Evolutionary conservation across 495 filamentous ascomycete species (phyloP), one percentile per base, ranked within the genome.

Genomic region (Aspergillus baeticus): DNA sequence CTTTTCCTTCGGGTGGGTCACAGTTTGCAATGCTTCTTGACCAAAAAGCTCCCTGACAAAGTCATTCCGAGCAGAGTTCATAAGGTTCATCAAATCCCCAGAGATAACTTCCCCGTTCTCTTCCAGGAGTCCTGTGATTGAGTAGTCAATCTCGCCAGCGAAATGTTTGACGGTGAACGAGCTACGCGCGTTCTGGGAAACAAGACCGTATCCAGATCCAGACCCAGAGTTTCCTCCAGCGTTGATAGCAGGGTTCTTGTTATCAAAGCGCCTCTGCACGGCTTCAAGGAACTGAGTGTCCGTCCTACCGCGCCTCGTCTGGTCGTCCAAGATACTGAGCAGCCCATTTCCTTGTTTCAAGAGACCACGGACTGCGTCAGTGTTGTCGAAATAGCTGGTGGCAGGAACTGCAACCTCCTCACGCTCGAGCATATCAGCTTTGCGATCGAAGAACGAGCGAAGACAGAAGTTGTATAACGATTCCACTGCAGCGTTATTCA

Each of bases 381-480:
- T 89, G 72, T 98, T 98, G 72, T 98, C 94, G 53, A 96, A 98
- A 67, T 97, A 98, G 74, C 89, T 94, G 0, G 93, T 96, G 1
- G 91, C 87, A 4, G 92, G 82, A 6, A 98, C 90, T 13, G 75
- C 81, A 7, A 98, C 88, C 65, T 97, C 94, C 72, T 98, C 94
- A 17, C 86, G 88, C 63, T 98, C 92, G 46, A 98, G 75, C 68
- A 94, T 81, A 58, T 97, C 92, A 0, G 90, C 91, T 67, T 91
- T 94, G 51, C 85, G 85, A 62, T 96, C 92, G 65, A 98, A 98
- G 77, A 98, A 98, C 63, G 87, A 94, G 63, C 96, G 92, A 35
- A 97, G 81, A 36, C 90, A 92, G 62, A 96, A 88, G 65, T 96
- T 90, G 77, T 96, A 96, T 13, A 97, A 74, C 0, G 85, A 88